A percentile compares a stretch with the other conserved stretches of the same genome.
These are phyloP conservation scores for Flaveria bidentis DNA, from an alignment of 129 eudicot species.

Conservation along the genomic window DNA sequence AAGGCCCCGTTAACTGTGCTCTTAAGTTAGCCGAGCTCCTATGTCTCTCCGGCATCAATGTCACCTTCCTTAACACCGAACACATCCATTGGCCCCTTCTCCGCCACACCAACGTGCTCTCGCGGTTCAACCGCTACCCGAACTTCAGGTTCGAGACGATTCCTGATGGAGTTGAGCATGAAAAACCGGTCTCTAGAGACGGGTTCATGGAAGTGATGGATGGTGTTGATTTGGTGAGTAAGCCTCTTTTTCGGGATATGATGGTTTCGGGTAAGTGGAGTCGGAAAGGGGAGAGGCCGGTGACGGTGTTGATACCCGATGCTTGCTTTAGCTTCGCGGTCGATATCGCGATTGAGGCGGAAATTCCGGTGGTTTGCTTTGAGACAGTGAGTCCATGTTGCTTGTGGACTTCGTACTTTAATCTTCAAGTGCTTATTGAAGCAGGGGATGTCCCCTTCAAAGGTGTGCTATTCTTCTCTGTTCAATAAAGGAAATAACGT, in stretches of 20 bases:
- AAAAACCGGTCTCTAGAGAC: constrained; percentile 30
- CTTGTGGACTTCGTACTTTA: constrained; percentile 42
- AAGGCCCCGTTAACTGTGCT: constrained; percentile 65
- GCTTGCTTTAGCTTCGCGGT: constrained; percentile 34
- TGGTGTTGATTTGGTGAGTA: constrained; percentile 27
- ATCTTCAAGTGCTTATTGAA: constrained; percentile 42
- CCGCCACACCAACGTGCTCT: constrained; percentile 44
- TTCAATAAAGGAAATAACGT: too few relatives aligned
- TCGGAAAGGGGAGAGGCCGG: constrained; percentile 24
- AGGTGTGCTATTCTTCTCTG: constrained; percentile 17
- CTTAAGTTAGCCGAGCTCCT: constrained; percentile 68
- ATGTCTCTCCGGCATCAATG: constrained; percentile 44
- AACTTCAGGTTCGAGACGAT: constrained; percentile 38
- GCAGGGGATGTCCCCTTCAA: constrained; percentile 43
- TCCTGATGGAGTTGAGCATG: constrained; percentile 43
- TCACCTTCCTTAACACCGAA: constrained; percentile 62
- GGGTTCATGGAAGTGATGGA: constrained; percentile 35
- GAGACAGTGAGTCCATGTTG: constrained; percentile 49
- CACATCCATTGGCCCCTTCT: constrained; percentile 56
- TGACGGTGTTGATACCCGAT: constrained; percentile 46
- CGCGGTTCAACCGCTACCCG: constrained; percentile 45
- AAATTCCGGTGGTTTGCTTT: constrained; percentile 36
- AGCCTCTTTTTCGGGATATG: constrained; percentile 38
- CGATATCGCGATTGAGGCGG: constrained; percentile 23
- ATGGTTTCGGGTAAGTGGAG: constrained; percentile 32